A percentile compares a stretch with the other conserved stretches of the same genome.
Evolutionary conservation across 108 stramenopile genomes (phyloP).

Genomic region (Schizochytrium sp.): DNA sequence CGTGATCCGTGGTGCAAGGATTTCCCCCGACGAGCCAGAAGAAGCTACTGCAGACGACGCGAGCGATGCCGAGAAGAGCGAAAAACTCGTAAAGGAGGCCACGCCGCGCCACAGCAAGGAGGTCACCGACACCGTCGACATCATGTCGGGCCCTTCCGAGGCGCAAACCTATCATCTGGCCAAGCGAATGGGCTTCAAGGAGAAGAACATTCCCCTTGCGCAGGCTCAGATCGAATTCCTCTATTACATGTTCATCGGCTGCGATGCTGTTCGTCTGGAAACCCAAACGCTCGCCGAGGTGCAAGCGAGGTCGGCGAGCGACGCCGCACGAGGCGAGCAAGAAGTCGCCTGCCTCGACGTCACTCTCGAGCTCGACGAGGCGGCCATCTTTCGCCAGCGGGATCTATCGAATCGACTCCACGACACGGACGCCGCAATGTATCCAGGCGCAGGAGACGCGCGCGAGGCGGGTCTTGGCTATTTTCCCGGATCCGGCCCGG

Average conservation of each 20-base stretch:
- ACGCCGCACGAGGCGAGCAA: constrained; percentile 22
- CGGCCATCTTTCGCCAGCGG: constrained; percentile 71
- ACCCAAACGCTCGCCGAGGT: constrained; percentile 81
- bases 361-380: constrained; percentile 83
- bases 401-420: constrained; percentile 65
- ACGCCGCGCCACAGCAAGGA: no score
- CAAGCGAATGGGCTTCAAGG: constrained; percentile 43
- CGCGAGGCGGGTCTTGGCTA: constrained; percentile 64
- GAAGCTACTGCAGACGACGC: no score
- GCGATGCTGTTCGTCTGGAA: constrained; percentile 81
- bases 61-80: no score
- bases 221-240: constrained; percentile 59
- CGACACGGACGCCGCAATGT: constrained; percentile 54
- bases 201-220: constrained; percentile 40
- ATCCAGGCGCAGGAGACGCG: constrained; percentile 71
- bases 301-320: constrained; percentile 20
- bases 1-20: background rate
- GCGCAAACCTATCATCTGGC: constrained; percentile 49
- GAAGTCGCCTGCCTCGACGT: constrained; percentile 71
- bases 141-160: constrained; percentile 59
- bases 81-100: no score
- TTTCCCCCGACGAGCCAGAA: background rate
- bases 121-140: constrained; percentile 50
- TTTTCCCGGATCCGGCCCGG: constrained; percentile 68
- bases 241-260: constrained; percentile 63